These are phyloP conservation scores for Datisca glomerata DNA, from an alignment of 306 rosid genomes.

Conservation along the genomic window DNA sequence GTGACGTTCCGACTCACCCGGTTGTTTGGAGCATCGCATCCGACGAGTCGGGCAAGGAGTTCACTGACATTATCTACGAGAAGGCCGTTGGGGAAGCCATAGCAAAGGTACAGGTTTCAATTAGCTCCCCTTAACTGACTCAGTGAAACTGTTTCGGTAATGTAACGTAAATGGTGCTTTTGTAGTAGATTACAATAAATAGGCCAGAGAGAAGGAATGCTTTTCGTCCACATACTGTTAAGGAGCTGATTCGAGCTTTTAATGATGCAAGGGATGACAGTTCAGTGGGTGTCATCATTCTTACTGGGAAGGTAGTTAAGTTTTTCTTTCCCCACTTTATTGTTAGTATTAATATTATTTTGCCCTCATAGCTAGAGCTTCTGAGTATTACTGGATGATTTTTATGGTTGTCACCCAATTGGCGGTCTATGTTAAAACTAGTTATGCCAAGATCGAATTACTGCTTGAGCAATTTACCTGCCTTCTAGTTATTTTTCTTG, in stretches of 20 bases:
- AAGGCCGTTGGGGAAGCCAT: constrained; percentile 74
- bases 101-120: constrained; percentile 40
- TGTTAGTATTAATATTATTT: not conserved
- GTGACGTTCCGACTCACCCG: constrained; percentile 42
- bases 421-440: too few species aligned
- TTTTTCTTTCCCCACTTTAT: not conserved
- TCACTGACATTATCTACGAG: constrained; percentile 65
- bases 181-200: constrained; percentile 52
- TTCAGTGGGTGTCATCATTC: constrained; percentile 69
- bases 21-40: constrained; percentile 41
- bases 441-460: too few species aligned
- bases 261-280: constrained; percentile 66
- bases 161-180: not conserved
- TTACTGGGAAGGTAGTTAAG: constrained; percentile 55
- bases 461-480: too few species aligned
- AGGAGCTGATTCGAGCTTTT: constrained; percentile 73
- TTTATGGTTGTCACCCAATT: too few species aligned
- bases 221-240: constrained; percentile 63
- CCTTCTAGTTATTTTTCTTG: too few species aligned
- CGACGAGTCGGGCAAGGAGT: constrained; percentile 38
- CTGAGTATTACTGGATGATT: too few species aligned
- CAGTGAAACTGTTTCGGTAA: not conserved
- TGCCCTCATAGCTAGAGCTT: not conserved
- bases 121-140: not conserved
- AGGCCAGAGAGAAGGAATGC: constrained; percentile 81